Conservation (phyloP, 768 basidiomycete species). For the Boletus coccyginus region DNA sequence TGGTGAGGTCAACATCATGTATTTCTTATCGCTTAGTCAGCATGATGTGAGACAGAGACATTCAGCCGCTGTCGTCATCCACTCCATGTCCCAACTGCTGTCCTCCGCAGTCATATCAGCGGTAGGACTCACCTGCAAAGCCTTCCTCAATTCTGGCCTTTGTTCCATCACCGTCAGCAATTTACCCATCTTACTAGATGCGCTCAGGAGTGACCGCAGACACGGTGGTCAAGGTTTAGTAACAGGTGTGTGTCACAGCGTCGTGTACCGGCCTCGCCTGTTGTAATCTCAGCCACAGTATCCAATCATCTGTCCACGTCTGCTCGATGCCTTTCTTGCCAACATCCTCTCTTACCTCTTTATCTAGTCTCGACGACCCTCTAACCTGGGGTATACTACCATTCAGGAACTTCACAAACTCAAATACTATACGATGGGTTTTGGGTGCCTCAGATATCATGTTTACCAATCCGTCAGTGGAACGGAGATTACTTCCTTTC, state of each 20-base stretch:
- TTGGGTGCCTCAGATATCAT: conserved; percentile 91
- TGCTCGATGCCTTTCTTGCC: conserved; percentile 24
- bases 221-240: conserved; percentile 60
- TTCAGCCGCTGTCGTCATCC: neutral
- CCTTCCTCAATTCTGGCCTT: conserved; percentile 65
- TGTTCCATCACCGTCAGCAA: conserved; percentile 71
- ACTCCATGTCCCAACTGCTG: conserved; percentile 40
- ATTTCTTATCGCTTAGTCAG: conserved; percentile 27
- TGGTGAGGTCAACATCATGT: neutral
- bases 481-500: neutral
- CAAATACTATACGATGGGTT: conserved; percentile 79
- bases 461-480: conserved; percentile 85
- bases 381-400: conserved; percentile 88
- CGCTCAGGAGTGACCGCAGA: conserved; percentile 50
- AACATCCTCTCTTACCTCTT: conserved; percentile 3
- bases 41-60: neutral
- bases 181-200: conserved; percentile 58
- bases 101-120: conserved; percentile 61
- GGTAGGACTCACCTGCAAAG: conserved; percentile 77
- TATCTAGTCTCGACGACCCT: conserved; percentile 72
- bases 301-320: conserved; percentile 94
- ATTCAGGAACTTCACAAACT: conserved; percentile 50
- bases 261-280: neutral
- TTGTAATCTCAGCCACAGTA: conserved; percentile 44
- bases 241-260: conserved; percentile 52